Percentiles rank a stretch among this genome's conserved stretches.
phyloP scores from a whole-genome alignment of 2,329 filamentous ascomycete genomes.

The Cladosporium sp. region DNA sequence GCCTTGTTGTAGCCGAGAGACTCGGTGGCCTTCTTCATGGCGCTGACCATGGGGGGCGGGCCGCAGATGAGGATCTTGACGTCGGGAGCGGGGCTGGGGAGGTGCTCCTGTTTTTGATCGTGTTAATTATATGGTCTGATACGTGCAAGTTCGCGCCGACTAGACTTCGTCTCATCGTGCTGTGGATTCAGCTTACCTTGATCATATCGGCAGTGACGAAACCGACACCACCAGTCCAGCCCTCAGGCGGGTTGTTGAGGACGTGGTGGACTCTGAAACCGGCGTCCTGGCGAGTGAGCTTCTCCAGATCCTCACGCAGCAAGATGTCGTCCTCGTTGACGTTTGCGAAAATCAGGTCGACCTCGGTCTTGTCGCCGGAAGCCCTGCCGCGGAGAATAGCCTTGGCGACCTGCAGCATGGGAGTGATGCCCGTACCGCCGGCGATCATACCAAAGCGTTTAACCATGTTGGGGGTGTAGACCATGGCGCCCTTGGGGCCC shows the following conservation, averaged over 20 bases:
- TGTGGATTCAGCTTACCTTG: too few species aligned
- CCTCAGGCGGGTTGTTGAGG: constrained; percentile 88
- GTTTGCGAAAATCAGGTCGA: constrained; percentile 96
- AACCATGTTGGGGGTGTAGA: constrained; percentile 96
- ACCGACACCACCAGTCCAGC: constrained; percentile 87
- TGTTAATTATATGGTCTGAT: too few species aligned
- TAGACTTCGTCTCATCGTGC: too few species aligned
- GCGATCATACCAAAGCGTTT: constrained; percentile 97
- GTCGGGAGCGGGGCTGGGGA: constrained; percentile 78
- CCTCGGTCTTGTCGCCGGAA: constrained; percentile 68
- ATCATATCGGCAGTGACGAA: constrained; percentile 97
- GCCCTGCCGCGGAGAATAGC: constrained; percentile 59
- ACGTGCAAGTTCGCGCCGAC: too few species aligned
- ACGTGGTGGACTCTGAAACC: constrained; percentile 91
- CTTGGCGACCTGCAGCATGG: constrained; percentile 94
- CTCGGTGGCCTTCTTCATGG: constrained; percentile 94
- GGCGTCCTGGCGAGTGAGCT: constrained; percentile 69
- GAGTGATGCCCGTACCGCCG: constrained; percentile 94
- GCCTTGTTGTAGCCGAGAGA: constrained; percentile 88
- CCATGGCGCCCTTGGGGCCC: constrained; percentile 96
- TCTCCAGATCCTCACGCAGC: constrained; percentile 85
- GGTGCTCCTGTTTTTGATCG: constrained; percentile 55
- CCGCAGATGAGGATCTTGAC: constrained; percentile 95
- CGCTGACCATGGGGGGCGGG: constrained; percentile 92
- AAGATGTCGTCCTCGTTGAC: constrained; percentile 91